Conservation (phyloP, 805 yeast species). For the Ogataea zsoltii region DNA sequence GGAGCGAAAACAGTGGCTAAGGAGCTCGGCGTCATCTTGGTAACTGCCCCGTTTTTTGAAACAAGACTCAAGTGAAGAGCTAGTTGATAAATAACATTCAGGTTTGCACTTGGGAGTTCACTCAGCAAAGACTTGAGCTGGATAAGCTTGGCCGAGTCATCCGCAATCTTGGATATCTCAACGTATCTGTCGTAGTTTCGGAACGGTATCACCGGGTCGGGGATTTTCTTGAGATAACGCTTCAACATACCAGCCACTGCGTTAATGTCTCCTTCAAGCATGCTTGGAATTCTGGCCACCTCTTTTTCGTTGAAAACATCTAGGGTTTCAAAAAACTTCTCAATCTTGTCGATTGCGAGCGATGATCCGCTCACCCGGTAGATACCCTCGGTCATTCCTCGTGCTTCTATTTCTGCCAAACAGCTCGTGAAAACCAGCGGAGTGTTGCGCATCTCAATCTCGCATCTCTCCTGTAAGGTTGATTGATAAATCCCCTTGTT, state of each 20-base stretch:
- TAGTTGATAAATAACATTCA: conserved; percentile 53
- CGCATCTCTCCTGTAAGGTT: conserved; percentile 63
- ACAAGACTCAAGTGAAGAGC: conserved; percentile 67
- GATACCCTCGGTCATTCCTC: conserved; percentile 84
- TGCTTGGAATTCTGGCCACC: conserved; percentile 18
- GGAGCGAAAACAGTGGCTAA: conserved; percentile 95
- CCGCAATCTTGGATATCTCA: conserved; percentile 42
- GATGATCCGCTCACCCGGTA: conserved; percentile 88
- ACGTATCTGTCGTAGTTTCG: conserved; percentile 68
- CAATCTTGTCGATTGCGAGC: conserved; percentile 54
- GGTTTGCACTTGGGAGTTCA: conserved; percentile 68
- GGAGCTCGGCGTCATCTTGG: conserved; percentile 82
- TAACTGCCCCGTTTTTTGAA: conserved; percentile 49
- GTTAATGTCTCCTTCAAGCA: conserved; percentile 61
- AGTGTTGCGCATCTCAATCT: conserved; percentile 57
- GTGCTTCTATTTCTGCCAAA: conserved; percentile 69
- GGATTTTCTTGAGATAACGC: conserved; percentile 79
- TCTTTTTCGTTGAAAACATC: conserved; percentile 36
- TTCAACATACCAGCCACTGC: conserved; percentile 87
- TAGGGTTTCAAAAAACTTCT: conserved; percentile 35
- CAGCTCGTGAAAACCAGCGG: conserved; percentile 77
- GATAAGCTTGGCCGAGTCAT: conserved; percentile 35
- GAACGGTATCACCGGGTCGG: conserved; percentile 81
- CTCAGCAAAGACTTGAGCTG: conserved; percentile 48
- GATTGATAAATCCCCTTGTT: conserved; percentile 39